Percentiles rank a stretch among this genome's conserved stretches.
phyloP scores from a whole-genome alignment of 495 filamentous ascomycete genomes.

The Neurospora sp. region DNA sequence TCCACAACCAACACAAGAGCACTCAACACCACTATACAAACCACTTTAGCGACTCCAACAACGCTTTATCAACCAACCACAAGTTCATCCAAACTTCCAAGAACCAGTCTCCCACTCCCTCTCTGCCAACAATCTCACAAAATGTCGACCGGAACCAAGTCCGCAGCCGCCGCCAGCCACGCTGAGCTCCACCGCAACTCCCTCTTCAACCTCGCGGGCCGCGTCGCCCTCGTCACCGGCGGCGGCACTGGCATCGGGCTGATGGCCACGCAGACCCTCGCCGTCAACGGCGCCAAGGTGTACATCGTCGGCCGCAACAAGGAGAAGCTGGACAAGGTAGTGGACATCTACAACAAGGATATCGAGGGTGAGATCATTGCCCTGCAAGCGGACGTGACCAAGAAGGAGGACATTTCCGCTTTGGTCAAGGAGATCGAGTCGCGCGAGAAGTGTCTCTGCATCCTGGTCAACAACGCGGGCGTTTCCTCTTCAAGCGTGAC shows the following conservation, averaged over 20 bases:
- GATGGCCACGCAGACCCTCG: constrained; percentile 73
- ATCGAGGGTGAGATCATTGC: constrained; percentile 38
- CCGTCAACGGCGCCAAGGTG: constrained; percentile 70
- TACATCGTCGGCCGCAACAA: constrained; percentile 71
- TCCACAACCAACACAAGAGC: background rate
- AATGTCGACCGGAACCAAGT: constrained; percentile 34
- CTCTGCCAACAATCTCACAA: constrained; percentile 8
- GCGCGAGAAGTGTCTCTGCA: constrained; percentile 57
- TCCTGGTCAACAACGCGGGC: constrained; percentile 75
- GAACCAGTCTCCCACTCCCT: background rate
- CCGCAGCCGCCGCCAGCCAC: constrained; percentile 22
- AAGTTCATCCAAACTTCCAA: background rate
- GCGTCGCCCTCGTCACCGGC: constrained; percentile 55
- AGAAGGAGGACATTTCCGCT: constrained; percentile 56
- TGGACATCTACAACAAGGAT: constrained; percentile 22
- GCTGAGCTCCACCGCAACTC: constrained; percentile 40
- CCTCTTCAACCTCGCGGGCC: constrained; percentile 52
- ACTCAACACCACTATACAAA: background rate
- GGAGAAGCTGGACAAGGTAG: constrained; percentile 20
- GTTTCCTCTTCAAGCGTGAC: constrained; percentile 50
- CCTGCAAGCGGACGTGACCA: constrained; percentile 64
- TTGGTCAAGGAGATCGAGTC: constrained; percentile 53
- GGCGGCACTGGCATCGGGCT: constrained; percentile 49
- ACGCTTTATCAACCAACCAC: background rate
- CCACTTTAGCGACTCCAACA: background rate